Percentiles rank a stretch among this genome's conserved stretches.
Evolutionary conservation across 495 filamentous ascomycete species (phyloP).

Genomic region (Penicillium simplicissimum): DNA sequence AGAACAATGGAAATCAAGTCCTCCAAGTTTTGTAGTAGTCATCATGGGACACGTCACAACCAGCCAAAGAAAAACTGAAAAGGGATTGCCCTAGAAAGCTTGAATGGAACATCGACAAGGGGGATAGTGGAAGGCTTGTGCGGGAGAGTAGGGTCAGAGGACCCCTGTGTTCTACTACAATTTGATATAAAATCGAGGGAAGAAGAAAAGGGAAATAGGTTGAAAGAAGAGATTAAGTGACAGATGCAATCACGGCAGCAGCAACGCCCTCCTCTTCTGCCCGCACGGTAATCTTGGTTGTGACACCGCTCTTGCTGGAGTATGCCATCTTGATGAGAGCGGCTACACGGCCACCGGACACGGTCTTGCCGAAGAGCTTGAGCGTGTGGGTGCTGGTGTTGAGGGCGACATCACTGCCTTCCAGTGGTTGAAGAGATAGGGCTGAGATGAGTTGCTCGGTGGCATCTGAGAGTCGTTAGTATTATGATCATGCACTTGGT

Average conservation of each 20-base stretch:
- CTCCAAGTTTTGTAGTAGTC: constrained; percentile 22
- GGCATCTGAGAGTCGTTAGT: constrained; percentile 68
- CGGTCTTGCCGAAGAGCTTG: constrained; percentile 94
- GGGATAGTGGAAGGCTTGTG: background rate
- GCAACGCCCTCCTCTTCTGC: constrained; percentile 93
- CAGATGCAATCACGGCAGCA: constrained; percentile 75
- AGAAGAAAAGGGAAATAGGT: constrained; percentile 24
- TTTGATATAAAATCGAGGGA: constrained; percentile 28
- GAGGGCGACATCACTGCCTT: constrained; percentile 87
- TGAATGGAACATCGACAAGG: constrained; percentile 4
- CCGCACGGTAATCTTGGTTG: constrained; percentile 87
- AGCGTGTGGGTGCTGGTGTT: constrained; percentile 89
- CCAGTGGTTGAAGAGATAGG: constrained; percentile 88
- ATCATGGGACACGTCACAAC: constrained; percentile 25
- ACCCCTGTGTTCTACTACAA: constrained; percentile 29
- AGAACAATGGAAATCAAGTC: constrained; percentile 19
- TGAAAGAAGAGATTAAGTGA: constrained; percentile 60
- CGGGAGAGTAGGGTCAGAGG: constrained; percentile 4
- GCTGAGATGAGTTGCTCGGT: constrained; percentile 85
- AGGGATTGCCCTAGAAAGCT: constrained; percentile 13
- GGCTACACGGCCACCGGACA: constrained; percentile 86
- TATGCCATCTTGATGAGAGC: constrained; percentile 90
- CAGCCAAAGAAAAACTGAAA: constrained; percentile 7
- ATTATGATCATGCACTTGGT: background rate
- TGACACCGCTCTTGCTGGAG: constrained; percentile 87